Evolutionary conservation across 2,329 filamentous ascomycete species (phyloP), one percentile per base, ranked within the genome.

Genomic region (Fusarium sulawesiense): DNA sequence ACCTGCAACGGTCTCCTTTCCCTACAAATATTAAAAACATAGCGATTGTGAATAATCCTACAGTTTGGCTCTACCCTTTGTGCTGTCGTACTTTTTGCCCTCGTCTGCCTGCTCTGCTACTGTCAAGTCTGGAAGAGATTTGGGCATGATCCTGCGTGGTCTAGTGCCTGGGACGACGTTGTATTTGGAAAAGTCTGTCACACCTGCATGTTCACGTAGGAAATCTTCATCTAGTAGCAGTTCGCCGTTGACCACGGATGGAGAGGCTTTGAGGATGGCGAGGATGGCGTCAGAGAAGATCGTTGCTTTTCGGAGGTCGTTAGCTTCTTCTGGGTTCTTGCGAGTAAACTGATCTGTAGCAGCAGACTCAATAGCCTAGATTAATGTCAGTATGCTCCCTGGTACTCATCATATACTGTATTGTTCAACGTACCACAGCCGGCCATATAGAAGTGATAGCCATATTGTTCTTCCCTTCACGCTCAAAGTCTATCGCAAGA

Each of bases 381-480:
- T 37, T n/a, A 11, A 61, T 42, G 54, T 65, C 14, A 68, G 48
- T 7, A n/a, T 30, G 32, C 7, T 40, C n/a, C n/a, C 16, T 14
- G 9, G 23, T 7, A 18, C 14, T 30, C 12, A 25, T 37, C 34
- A 37, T 37, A 9, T 11, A 16, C 9, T 16, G 2, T 14, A 13
- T 4, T 45, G 9, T 18, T 16, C 21, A 7, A 47, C 89, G 72
- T 80, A 92, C 91, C 30, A 85, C 87, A 6, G 93, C 93, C 13
- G 93, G 93, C 93, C 93, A 97, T 7, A 97, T 86, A 70, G 91
- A 92, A 0, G 91, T 93, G 58, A 96, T 89, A 13, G 92, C 91
- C 92, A 95, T 93, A 8, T 88, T 83, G 0, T 75, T 80, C 71
- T 87, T 85, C 0, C 86, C 89, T 71, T 94, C 85, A 32, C 93